phyloP scores from a whole-genome alignment of 2,329 filamentous ascomycete species.

The Trichoderma simmonsii region DNA sequence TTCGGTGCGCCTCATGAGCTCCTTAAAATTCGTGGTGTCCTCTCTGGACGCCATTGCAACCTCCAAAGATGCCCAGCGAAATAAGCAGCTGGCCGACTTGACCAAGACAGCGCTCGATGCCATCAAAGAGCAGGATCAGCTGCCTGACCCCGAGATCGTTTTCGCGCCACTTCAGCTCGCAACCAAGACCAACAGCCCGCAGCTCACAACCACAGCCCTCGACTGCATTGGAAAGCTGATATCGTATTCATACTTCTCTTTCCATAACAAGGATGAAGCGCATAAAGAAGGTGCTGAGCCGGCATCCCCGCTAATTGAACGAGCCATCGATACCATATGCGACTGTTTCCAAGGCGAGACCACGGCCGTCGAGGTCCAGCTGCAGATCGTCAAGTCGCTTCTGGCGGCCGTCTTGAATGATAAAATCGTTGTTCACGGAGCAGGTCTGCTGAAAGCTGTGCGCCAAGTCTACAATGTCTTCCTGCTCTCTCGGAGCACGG shows the following conservation, averaged over 20 bases:
- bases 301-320: constrained; percentile 78
- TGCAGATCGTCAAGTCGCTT: constrained; percentile 97
- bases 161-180: constrained; percentile 90
- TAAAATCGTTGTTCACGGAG: constrained; percentile 97
- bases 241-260: constrained; percentile 96
- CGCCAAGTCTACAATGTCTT: constrained; percentile 99
- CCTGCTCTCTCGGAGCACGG: constrained; percentile 84
- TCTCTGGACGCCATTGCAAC: constrained; percentile 88
- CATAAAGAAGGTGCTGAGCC: constrained; percentile 40
- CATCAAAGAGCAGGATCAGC: constrained; percentile 79
- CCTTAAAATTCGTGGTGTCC: constrained; percentile 91
- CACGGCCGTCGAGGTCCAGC: constrained; percentile 85
- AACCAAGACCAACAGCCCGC: constrained; percentile 79
- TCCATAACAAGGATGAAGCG: constrained; percentile 51
- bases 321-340: constrained; percentile 98
- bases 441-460: constrained; percentile 91
- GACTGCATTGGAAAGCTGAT: constrained; percentile 99
- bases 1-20: constrained; percentile 64
- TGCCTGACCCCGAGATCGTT: constrained; percentile 85
- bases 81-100: constrained; percentile 77
- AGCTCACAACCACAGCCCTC: constrained; percentile 83
- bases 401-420: constrained; percentile 95
- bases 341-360: constrained; percentile 98
- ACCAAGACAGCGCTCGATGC: constrained; percentile 78
- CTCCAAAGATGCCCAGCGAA: constrained; percentile 86